phyloP scores from a whole-genome alignment of 2,329 filamentous ascomycete species.

The Truncatella angustata region DNA sequence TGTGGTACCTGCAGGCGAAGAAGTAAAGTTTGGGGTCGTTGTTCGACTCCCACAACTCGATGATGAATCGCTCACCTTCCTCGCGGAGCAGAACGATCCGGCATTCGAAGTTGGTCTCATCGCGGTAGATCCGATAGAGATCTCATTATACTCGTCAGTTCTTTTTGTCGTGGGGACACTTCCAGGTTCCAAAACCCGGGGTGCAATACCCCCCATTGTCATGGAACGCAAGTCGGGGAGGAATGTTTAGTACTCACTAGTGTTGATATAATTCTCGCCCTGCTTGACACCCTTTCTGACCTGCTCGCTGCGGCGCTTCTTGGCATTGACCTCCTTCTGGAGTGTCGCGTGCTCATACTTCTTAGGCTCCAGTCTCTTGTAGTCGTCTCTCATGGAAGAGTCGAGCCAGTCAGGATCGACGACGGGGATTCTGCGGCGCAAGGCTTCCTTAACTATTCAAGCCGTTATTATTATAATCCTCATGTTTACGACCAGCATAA shows the following conservation, averaged over 20 bases:
- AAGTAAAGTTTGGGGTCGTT: conserved; percentile 59
- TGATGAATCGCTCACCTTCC: conserved; percentile 57
- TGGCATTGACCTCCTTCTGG: conserved; percentile 28
- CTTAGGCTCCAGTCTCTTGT: conserved; percentile 27
- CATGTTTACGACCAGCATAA: no score
- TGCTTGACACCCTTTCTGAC: conserved; percentile 25
- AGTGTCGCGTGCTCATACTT: conserved; percentile 42
- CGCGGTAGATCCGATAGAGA: conserved; percentile 63
- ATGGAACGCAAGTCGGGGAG: neutral
- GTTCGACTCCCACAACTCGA: conserved; percentile 68
- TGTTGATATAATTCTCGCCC: conserved; percentile 44
- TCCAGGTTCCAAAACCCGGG: no score
- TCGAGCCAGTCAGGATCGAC: conserved; percentile 54
- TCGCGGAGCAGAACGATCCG: conserved; percentile 58
- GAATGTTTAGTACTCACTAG: conserved; percentile 38
- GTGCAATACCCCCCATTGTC: no score
- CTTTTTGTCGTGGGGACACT: no score
- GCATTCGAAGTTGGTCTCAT: conserved; percentile 62
- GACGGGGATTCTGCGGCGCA: conserved; percentile 38
- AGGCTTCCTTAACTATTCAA: conserved; percentile 36
- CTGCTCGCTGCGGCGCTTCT: conserved; percentile 35
- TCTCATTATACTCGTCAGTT: conserved; percentile 34
- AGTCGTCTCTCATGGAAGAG: conserved; percentile 36
- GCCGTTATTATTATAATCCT: no score
- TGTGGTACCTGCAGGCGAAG: conserved; percentile 52